These are phyloP conservation scores for Coemansia sp. DNA, from an alignment of 192 early-diverging fungal species.

Conservation along the genomic window DNA sequence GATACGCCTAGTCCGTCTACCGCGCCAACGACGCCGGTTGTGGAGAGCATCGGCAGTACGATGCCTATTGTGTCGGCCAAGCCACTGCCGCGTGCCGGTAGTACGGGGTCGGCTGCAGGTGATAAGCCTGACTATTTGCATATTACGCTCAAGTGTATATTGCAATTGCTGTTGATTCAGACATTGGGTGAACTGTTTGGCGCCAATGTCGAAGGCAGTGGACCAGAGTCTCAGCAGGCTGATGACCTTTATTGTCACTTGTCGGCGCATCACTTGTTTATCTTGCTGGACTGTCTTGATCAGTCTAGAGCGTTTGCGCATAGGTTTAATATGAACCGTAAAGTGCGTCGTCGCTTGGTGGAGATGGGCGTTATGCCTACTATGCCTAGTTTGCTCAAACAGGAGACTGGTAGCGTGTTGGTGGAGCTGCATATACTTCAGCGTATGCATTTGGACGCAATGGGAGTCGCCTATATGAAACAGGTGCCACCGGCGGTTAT, in stretches of 20 bases:
- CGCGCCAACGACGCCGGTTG: not conserved
- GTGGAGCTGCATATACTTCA: constrained; percentile 74
- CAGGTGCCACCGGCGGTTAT: constrained; percentile 7
- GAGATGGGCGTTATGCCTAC: constrained; percentile 87
- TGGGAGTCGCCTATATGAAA: constrained; percentile 11
- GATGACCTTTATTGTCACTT: constrained; percentile 43
- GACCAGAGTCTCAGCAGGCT: constrained; percentile 21
- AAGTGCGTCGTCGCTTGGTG: constrained; percentile 79
- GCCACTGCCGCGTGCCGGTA: constrained; percentile 19
- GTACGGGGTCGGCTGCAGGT: constrained; percentile 9
- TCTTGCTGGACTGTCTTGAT: constrained; percentile 80
- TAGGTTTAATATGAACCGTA: constrained; percentile 77
- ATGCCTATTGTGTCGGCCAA: not conserved
- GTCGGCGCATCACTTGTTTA: constrained; percentile 68
- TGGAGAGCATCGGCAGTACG: not conserved
- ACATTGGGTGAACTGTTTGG: constrained; percentile 81
- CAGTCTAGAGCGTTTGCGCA: constrained; percentile 80
- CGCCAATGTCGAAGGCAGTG: constrained; percentile 62
- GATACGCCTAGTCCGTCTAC: constrained; percentile 36
- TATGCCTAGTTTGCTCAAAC: constrained; percentile 88
- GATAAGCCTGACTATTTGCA: constrained; percentile 76
- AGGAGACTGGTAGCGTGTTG: constrained; percentile 79
- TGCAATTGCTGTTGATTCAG: constrained; percentile 88
- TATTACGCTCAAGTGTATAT: constrained; percentile 87
- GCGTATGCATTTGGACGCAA: constrained; percentile 68